Evolutionary conservation across 129 eudicot genomes (phyloP), one percentile per base, ranked within the genome.

Genomic region (Centrapalus pauciflorus): DNA sequence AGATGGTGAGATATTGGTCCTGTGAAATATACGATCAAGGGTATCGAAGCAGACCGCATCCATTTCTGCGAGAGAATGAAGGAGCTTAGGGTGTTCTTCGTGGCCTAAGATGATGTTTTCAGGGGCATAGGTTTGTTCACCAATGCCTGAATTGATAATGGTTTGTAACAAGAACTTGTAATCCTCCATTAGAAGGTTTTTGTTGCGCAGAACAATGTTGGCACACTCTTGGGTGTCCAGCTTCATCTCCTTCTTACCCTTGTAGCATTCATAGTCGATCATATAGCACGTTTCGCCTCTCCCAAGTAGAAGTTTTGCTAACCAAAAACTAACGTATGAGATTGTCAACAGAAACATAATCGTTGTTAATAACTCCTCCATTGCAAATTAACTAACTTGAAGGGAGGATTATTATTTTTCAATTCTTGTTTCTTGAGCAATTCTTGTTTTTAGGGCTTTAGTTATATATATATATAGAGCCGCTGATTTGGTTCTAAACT

Each of bases 221-320:
- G 84, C 88, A 3, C 84, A 73, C 7, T 35, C 52, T 41, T 77
- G 35, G 7, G 80, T 73, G 76, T 58, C 67, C 7, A 88, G 68
- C 74, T n/a, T 77, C 63, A 83, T 62, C 4, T 79, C 82, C 1
- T 84, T 76, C 0, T 75, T 46, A 2, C 86, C 79, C 74, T 77
- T 85, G 81, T 77, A 79, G 75, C 92, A 88, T 67, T 85, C 89
- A 37, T 85, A 88, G n/a, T 66, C 74, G 50, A 88, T 21, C 73
- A 88, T 68, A 48, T 85, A 85, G 70, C 92, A 85, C n/a, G 71
- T 41, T 62, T 62, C 58, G 19, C 73, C 57, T 45, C 73, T 69
- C 43, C 61, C 30, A 3, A 27, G 16, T 28, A 71, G 9, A 9
- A 79, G 2, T 41, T 62, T 76, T 38, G 38, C 74, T 7, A 79